Conservation (phyloP, 2,329 filamentous ascomycete genomes). For the Emmonsiellopsis sp. region DNA sequence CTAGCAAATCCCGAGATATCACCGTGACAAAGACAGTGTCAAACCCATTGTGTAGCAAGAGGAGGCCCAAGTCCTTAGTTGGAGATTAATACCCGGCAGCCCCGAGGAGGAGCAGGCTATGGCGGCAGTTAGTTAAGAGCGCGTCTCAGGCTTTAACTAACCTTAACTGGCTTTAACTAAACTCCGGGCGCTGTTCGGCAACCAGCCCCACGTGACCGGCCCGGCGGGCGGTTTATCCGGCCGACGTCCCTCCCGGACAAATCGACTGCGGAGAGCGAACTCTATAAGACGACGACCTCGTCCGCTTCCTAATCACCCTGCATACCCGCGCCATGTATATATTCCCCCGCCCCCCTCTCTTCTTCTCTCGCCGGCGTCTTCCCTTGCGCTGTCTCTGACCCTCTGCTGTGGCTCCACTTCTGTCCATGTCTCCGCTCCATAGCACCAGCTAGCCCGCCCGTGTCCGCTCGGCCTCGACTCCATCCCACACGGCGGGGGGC, state of each 20-base stretch:
- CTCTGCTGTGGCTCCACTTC: not conserved
- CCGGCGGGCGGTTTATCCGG: not conserved
- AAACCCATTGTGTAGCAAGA: not conserved
- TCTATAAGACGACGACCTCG: not conserved
- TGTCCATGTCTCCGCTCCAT: not conserved
- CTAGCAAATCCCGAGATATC: not conserved
- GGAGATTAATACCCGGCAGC: not conserved
- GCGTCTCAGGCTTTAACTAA: not conserved
- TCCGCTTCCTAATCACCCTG: not conserved
- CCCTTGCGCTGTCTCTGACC: not conserved
- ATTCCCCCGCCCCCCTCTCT: conserved; percentile 1
- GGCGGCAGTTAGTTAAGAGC: not conserved
- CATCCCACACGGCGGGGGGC: not conserved
- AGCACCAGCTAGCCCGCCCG: not conserved
- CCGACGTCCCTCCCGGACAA: not conserved
- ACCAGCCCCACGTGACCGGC: not conserved
- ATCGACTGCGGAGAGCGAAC: not conserved
- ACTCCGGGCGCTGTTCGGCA: not conserved
- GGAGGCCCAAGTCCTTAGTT: not conserved
- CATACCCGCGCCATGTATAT: not conserved
- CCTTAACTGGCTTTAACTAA: conserved; percentile 1
- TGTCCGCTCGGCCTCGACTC: not conserved
- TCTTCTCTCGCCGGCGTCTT: conserved; percentile 2
- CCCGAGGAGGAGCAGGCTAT: not conserved
- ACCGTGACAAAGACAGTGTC: not conserved